phyloP scores from a whole-genome alignment of 306 rosid genomes.

The Glycine tomentella region DNA sequence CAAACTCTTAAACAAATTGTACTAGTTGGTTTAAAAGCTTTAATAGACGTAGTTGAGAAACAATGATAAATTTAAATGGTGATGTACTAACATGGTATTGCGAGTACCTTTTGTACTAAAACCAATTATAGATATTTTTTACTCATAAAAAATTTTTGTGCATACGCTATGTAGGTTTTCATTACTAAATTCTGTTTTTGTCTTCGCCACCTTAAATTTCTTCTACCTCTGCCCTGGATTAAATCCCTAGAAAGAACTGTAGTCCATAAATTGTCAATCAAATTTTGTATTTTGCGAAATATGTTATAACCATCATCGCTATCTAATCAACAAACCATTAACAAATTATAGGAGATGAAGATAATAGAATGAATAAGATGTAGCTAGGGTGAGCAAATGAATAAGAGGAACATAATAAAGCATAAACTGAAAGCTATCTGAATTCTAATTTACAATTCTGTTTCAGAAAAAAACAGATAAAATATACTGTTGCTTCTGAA shows the following conservation, averaged over 20 bases:
- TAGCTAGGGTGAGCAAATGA: not conserved
- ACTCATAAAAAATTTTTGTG: too few species aligned
- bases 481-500: not conserved
- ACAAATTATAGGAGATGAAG: not conserved
- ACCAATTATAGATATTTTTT: too few species aligned
- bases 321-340: not conserved
- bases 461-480: not conserved
- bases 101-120: too few species aligned
- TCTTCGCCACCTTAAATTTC: too few species aligned
- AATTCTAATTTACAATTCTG: slow-evolving; percentile 45
- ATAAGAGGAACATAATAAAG: not conserved
- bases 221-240: too few species aligned
- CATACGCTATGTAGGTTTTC: not conserved
- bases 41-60: too few species aligned
- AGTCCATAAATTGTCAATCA: not conserved
- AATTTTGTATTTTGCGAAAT: not conserved
- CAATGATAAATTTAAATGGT: too few species aligned
- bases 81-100: too few species aligned
- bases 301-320: not conserved
- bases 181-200: too few species aligned
- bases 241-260: too few species aligned
- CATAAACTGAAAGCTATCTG: not conserved
- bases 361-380: not conserved
- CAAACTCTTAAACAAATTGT: too few species aligned
- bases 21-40: too few species aligned